Conservation (phyloP, 495 filamentous ascomycete genomes). For the Podospora pseudocomata region DNA sequence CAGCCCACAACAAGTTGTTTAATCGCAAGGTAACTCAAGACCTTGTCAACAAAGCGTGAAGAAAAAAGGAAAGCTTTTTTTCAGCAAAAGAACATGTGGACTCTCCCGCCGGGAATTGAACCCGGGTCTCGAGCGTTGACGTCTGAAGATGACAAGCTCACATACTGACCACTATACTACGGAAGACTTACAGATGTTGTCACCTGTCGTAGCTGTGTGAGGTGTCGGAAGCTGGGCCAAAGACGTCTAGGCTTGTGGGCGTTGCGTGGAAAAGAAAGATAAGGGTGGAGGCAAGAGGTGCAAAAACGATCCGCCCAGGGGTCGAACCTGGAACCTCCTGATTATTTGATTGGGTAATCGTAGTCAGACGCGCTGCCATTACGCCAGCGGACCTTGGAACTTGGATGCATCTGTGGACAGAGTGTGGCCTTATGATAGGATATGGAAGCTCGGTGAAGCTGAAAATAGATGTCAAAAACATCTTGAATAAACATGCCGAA, state of each 20-base stretch:
- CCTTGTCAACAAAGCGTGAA: neutral
- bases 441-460: neutral
- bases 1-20: too few species aligned
- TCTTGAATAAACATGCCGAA: neutral
- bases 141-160: conserved; percentile 1
- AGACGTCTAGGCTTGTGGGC: neutral
- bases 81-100: neutral
- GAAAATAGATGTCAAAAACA: neutral
- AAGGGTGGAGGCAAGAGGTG: neutral
- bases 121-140: conserved; percentile 3
- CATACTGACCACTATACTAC: conserved; percentile 7
- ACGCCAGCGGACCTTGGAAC: conserved; percentile 2
- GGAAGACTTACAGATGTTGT: neutral
- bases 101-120: conserved; percentile 7
- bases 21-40: too few species aligned
- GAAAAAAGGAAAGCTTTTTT: neutral
- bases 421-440: neutral
- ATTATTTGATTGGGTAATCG: neutral
- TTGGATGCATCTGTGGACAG: neutral
- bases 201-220: neutral
- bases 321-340: conserved; percentile 7
- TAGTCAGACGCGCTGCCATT: conserved; percentile 6
- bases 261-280: neutral
- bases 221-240: neutral
- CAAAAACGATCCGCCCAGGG: conserved; percentile 7